Evolutionary conservation across 306 rosid genomes (phyloP), one percentile per base, ranked within the genome.

Genomic region (Dicorynia guianensis): DNA sequence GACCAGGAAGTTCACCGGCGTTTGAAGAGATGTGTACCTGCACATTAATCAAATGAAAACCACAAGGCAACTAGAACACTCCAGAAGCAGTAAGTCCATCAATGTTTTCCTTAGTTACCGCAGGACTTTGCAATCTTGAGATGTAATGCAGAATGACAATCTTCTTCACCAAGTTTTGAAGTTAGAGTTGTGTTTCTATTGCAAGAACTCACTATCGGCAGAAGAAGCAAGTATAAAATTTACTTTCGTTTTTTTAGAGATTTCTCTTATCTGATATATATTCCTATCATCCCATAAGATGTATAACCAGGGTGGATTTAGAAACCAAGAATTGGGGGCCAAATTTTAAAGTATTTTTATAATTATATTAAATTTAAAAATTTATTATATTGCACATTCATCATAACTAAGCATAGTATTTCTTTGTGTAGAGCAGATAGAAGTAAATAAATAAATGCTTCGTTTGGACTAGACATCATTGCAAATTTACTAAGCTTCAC

Each of bases 111-210:
- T 25, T 1, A 1, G 30, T 68, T 67, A 12, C 30, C 11, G 25
- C 3, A 53, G 50, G 25, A 76, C 35, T 7, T 57, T 1, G 30
- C 46, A 20, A 72, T 67, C 30, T 55, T 73, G 69, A 50, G 58
- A 63, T 72, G 80, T 36, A 76, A 66, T 62, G 48, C 64, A 80
- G 40, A 40, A 1, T 76, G 49, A 52, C 49, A 4, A 43, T 25
- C 25, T 54, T 25, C 30, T 25, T 25, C 30, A 25, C 30, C 2
- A 46, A 60, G 25, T 64, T 69, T 5, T 40, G 39, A 43, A 50
- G 3, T 59, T 13, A 48, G 35, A 36, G 30, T 25, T 56, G 3
- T 46, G 35, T 17, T 52, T 8, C 67, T 38, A 43, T 57, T 63
- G 13, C 1, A n/a, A 35, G 19, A 67, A 9, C 30, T 6, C n/a